A percentile compares a stretch with the other conserved stretches of the same genome.
Evolutionary conservation across 2,329 filamentous ascomycete genomes (phyloP).

Genomic region (Aspergillus texensis): DNA sequence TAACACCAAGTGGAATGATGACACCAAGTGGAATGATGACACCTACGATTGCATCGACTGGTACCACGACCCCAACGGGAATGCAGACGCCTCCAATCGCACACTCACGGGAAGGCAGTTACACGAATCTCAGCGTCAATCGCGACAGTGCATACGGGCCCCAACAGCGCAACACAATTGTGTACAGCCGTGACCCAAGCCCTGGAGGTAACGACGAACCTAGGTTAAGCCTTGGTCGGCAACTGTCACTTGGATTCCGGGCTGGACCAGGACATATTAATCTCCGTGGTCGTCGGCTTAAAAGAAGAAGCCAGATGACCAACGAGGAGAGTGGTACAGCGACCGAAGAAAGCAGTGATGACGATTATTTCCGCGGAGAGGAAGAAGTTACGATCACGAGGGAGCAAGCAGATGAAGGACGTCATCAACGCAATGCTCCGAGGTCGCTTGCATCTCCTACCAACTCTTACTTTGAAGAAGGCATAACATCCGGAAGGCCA

Average conservation of each 20-base stretch:
- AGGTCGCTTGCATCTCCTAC: slow-evolving; percentile 28
- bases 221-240: slow-evolving; percentile 37
- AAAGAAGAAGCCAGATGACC: slow-evolving; percentile 28
- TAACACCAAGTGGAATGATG: slow-evolving; percentile 23
- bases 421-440: slow-evolving; percentile 22
- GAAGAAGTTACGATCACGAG: slow-evolving; percentile 43
- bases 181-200: slow-evolving; percentile 43
- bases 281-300: slow-evolving; percentile 30
- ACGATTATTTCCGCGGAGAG: slow-evolving; percentile 41
- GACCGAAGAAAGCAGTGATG: slow-evolving; percentile 41
- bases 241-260: slow-evolving; percentile 44
- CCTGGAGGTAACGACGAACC: slow-evolving; percentile 34
- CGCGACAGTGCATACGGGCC: slow-evolving; percentile 39
- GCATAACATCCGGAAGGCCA: slow-evolving; percentile 31
- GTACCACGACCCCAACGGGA: slow-evolving; percentile 31
- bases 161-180: slow-evolving; percentile 41
- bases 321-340: slow-evolving; percentile 34
- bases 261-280: slow-evolving; percentile 43
- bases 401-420: slow-evolving; percentile 37
- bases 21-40: slow-evolving; percentile 19
- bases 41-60: slow-evolving; percentile 27
- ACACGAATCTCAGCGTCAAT: slow-evolving; percentile 31
- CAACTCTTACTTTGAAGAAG: slow-evolving; percentile 37
- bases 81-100: slow-evolving; percentile 38
- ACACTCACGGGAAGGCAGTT: slow-evolving; percentile 35